A percentile compares a stretch with the other conserved stretches of the same genome.
Evolutionary conservation across 352 stramenopile species (phyloP).

Genomic region (Halophytophthora batemanensis): DNA sequence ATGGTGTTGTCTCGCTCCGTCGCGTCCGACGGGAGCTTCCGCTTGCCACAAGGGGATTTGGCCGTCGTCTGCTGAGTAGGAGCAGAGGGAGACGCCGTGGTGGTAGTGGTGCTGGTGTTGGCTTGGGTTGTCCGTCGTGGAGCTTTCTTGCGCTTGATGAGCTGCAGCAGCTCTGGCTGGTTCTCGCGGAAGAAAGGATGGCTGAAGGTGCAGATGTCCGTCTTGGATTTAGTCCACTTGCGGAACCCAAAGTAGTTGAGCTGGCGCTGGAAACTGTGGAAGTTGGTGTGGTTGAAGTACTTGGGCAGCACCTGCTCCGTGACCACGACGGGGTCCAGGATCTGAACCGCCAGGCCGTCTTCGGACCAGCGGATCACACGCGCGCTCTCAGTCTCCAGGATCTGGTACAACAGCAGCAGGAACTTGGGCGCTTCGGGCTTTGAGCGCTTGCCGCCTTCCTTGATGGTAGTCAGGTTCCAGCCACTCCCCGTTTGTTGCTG

Average conservation of each 20-base stretch:
- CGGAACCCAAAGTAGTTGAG: slow-evolving; percentile 93
- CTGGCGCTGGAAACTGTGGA: slow-evolving; percentile 90
- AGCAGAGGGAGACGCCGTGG: slow-evolving; percentile 2
- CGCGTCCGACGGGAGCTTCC: slow-evolving; percentile 32
- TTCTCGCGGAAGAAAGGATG: slow-evolving; percentile 77
- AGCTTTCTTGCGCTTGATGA: slow-evolving; percentile 83
- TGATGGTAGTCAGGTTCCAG: slow-evolving; percentile 28
- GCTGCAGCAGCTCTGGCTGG: slow-evolving; percentile 65
- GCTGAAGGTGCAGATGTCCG: slow-evolving; percentile 84
- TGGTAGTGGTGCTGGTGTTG: slow-evolving; percentile 7
- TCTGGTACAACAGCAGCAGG: slow-evolving; percentile 74
- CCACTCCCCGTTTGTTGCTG: slow-evolving; percentile 11
- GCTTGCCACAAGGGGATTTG: slow-evolving; percentile 49
- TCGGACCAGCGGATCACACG: slow-evolving; percentile 74
- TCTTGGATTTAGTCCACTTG: slow-evolving; percentile 85
- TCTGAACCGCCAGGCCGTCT: slow-evolving; percentile 72
- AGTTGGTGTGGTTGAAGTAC: slow-evolving; percentile 94
- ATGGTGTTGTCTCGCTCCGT: slow-evolving; percentile 7
- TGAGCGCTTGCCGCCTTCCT: slow-evolving; percentile 31
- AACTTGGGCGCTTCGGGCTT: slow-evolving; percentile 80
- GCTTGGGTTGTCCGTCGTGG: slow-evolving; percentile 33
- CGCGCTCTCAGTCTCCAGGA: slow-evolving; percentile 72
- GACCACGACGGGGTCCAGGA: slow-evolving; percentile 62
- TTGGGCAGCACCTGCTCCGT: slow-evolving; percentile 82
- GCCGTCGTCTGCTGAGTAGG: slow-evolving; percentile 19